phyloP scores from a whole-genome alignment of 768 basidiomycete species.

The Rhodotorula kratochvilovae region DNA sequence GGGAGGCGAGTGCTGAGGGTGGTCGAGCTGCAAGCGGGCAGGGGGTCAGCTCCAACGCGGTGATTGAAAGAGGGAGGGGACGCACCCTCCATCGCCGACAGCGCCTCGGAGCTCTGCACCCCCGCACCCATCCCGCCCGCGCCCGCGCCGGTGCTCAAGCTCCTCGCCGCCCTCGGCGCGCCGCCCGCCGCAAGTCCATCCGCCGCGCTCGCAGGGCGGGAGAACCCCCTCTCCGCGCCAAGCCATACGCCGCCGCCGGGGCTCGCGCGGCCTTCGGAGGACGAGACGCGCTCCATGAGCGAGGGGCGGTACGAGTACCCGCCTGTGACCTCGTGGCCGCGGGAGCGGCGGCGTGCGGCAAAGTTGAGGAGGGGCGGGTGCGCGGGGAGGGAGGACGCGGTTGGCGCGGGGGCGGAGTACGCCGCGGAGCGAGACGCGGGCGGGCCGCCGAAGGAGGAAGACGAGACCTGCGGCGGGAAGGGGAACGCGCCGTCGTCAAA shows the following conservation, averaged over 20 bases:
- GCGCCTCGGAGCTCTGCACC: neutral
- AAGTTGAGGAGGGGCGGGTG: constrained; percentile 19
- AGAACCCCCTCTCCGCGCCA: neutral
- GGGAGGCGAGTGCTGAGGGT: constrained; percentile 14
- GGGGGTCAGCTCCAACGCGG: too few relatives aligned
- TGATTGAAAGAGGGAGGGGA: neutral
- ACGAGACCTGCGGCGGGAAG: neutral
- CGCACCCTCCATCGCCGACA: neutral
- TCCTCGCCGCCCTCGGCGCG: neutral
- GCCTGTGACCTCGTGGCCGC: neutral
- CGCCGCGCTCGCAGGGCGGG: neutral
- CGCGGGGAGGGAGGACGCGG: neutral
- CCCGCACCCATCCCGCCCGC: too few relatives aligned
- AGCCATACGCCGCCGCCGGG: neutral
- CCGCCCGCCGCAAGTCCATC: neutral
- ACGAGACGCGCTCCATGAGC: constrained; percentile 20
- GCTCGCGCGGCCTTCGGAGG: neutral
- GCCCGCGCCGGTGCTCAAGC: neutral
- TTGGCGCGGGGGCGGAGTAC: constrained; percentile 1
- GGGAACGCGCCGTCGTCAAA: constrained; percentile 6
- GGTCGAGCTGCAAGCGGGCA: constrained; percentile 17
- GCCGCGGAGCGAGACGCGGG: neutral
- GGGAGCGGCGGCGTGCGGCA: constrained; percentile 12
- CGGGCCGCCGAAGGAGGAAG: neutral
- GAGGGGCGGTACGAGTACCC: constrained; percentile 29